Evolutionary conservation across 257 asterid species (phyloP).

Genomic region (Thymus mandschuricus): DNA sequence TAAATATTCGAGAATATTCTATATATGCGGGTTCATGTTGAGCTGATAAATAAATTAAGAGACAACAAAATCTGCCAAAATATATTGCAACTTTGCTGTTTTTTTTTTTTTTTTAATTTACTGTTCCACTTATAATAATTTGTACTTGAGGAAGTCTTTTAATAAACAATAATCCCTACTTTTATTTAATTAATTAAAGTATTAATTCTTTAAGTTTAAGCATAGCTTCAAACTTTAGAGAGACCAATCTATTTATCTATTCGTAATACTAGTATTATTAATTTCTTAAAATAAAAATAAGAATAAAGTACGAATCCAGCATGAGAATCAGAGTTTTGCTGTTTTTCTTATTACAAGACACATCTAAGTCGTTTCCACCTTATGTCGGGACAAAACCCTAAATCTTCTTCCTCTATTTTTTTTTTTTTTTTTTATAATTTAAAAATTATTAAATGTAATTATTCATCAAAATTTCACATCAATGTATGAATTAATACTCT

Average conservation of each 20-base stretch:
- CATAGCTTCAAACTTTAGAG: constrained; percentile 20
- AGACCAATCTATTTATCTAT: not conserved
- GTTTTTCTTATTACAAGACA: constrained; percentile 36
- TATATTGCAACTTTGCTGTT: constrained; percentile 9
- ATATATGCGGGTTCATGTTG: not conserved
- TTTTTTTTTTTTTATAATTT: no score
- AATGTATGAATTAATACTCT: not conserved
- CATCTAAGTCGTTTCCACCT: constrained; percentile 34
- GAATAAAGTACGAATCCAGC: constrained; percentile 41
- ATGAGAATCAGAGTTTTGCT: constrained; percentile 38
- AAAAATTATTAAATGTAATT: not conserved
- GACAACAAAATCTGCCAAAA: constrained; percentile 7
- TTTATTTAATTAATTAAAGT: constrained; percentile 1
- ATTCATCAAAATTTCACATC: not conserved
- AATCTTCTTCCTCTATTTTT: constrained; percentile 24
- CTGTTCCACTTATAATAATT: constrained; percentile 14
- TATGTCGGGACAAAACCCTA: constrained; percentile 38
- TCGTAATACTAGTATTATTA: not conserved
- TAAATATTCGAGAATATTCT: no score
- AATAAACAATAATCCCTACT: not conserved
- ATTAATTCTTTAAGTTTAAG: not conserved
- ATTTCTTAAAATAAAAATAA: constrained; percentile 11
- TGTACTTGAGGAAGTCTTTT: not conserved
- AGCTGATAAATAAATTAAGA: constrained; percentile 7
- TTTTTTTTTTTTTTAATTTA: not conserved